phyloP scores from a whole-genome alignment of 345 rosid genomes.

The Adansonia digitata region DNA sequence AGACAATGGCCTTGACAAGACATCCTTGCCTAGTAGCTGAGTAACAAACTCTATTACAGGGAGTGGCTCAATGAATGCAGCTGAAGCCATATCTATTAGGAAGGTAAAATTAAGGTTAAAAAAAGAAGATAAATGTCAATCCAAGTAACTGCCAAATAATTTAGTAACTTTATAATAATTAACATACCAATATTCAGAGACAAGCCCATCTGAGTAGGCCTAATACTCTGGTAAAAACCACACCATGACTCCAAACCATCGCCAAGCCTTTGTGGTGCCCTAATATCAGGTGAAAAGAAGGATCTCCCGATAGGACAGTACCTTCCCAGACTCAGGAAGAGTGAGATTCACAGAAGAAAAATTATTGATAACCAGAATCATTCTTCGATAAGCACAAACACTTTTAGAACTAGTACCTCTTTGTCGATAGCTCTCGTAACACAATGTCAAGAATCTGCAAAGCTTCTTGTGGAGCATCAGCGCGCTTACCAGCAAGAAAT shows the following conservation, averaged over 20 bases:
- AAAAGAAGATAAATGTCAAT: neutral
- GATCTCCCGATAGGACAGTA: conserved; percentile 87
- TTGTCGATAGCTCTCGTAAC: conserved; percentile 77
- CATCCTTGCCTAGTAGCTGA: conserved; percentile 87
- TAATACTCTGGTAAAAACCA: conserved; percentile 95
- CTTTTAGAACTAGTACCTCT: conserved; percentile 39
- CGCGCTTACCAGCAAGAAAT: conserved; percentile 85
- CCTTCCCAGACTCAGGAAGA: conserved; percentile 27
- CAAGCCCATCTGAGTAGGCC: conserved; percentile 99
- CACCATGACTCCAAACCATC: conserved; percentile 99
- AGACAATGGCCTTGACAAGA: conserved; percentile 66
- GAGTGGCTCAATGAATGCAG: conserved; percentile 97
- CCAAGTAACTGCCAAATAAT: neutral
- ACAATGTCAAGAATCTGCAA: conserved; percentile 90
- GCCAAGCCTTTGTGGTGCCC: conserved; percentile 77
- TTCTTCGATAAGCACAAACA: neutral
- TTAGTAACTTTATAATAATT: neutral
- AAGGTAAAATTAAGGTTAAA: neutral
- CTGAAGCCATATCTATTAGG: conserved; percentile 83
- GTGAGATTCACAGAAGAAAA: neutral
- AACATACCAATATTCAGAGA: conserved; percentile 81
- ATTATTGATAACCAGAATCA: neutral
- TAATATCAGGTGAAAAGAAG: conserved; percentile 82
- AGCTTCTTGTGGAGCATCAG: conserved; percentile 91
- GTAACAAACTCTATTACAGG: conserved; percentile 93